Conservation (phyloP, 805 yeast species). For the Aciculoconidium aculeatum region DNA sequence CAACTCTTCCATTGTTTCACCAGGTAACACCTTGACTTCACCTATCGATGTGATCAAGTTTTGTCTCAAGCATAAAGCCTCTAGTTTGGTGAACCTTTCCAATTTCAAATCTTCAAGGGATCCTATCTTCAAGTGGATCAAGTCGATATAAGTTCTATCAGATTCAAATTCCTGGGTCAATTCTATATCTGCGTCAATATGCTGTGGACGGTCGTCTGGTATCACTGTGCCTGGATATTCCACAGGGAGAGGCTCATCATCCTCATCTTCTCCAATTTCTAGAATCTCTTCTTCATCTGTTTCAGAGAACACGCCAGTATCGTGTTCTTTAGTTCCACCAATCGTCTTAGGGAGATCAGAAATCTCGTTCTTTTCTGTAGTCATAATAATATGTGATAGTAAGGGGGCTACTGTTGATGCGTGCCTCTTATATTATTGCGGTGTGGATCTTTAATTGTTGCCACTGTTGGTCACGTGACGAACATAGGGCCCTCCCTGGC, state of each 20-base stretch:
- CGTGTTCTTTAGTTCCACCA: constrained; percentile 7
- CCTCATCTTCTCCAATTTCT: constrained; percentile 15
- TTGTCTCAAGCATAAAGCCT: constrained; percentile 69
- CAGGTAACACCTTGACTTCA: constrained; percentile 51
- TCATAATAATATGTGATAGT: no score
- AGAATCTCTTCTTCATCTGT: constrained; percentile 22
- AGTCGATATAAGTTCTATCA: constrained; percentile 57
- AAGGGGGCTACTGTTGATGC: no score
- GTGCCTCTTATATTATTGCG: no score
- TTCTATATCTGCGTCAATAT: constrained; percentile 64
- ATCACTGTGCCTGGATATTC: constrained; percentile 39
- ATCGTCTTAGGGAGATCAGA: constrained; percentile 9
- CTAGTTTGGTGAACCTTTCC: constrained; percentile 50
- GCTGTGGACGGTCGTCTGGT: constrained; percentile 44
- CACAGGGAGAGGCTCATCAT: constrained; percentile 31
- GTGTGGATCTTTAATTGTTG: no score
- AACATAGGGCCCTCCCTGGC: no score
- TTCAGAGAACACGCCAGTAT: constrained; percentile 9
- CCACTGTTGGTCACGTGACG: no score
- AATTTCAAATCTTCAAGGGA: constrained; percentile 59
- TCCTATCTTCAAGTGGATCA: constrained; percentile 64
- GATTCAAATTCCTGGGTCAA: constrained; percentile 49
- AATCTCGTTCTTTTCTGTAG: constrained; percentile 1
- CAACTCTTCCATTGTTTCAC: constrained; percentile 59
- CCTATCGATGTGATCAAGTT: constrained; percentile 72